Percentiles rank a stretch among this genome's conserved stretches.
phyloP scores from a whole-genome alignment of 192 early-diverging fungal species.

The Coemansia sp. region DNA sequence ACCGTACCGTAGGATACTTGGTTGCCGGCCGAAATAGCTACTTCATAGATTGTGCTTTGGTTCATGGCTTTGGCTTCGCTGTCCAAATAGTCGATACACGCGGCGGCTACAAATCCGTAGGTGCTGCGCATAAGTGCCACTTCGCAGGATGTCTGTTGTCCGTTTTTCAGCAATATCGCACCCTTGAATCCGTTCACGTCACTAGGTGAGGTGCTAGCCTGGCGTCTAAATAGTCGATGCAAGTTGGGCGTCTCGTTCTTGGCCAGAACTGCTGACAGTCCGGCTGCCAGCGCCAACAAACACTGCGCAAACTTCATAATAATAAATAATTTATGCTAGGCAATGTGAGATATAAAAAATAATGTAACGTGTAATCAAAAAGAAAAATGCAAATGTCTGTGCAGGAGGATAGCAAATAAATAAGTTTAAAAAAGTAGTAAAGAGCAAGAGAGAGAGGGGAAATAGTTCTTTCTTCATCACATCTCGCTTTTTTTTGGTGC shows the following conservation, averaged over 20 bases:
- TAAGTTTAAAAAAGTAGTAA: background rate
- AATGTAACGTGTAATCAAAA: background rate
- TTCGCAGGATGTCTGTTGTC: conserved; percentile 50
- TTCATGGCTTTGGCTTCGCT: conserved; percentile 13
- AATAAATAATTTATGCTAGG: background rate
- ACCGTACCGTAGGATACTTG: conserved; percentile 24
- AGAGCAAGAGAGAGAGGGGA: background rate
- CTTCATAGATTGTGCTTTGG: conserved; percentile 34
- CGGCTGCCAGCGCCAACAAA: conserved; percentile 44
- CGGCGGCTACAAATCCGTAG: conserved; percentile 42
- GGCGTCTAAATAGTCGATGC: background rate
- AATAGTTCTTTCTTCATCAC: background rate
- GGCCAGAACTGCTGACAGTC: conserved; percentile 38
- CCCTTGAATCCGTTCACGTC: conserved; percentile 47
- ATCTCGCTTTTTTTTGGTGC: background rate
- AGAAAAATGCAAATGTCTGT: background rate
- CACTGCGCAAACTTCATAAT: conserved; percentile 24
- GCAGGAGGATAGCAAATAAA: background rate
- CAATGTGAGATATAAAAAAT: background rate
- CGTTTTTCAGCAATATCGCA: conserved; percentile 47
- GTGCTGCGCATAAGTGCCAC: conserved; percentile 46
- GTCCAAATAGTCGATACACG: conserved; percentile 44
- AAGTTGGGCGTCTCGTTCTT: background rate
- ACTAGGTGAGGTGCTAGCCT: conserved; percentile 16
- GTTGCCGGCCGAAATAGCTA: conserved; percentile 29